Evolutionary conservation across 306 rosid genomes (phyloP).

Genomic region (Erythrophleum fordii): DNA sequence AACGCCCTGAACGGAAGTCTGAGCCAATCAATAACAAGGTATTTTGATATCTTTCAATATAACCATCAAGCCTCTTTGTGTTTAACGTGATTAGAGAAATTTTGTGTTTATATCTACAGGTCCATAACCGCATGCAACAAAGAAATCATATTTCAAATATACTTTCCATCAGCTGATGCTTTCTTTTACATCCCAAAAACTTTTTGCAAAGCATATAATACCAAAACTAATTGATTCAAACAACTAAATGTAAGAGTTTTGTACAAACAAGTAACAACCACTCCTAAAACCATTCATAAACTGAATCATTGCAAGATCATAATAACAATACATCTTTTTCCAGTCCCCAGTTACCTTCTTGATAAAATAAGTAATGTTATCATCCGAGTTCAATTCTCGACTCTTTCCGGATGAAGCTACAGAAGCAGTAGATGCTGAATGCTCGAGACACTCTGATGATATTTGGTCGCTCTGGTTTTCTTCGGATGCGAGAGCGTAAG

Average conservation of each 20-base stretch:
- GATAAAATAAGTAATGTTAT: constrained; percentile 70
- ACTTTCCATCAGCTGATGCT: constrained; percentile 16
- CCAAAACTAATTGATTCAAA: constrained; percentile 4
- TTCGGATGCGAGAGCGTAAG: constrained; percentile 50
- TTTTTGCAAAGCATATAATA: constrained; percentile 7
- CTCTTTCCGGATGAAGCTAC: constrained; percentile 40
- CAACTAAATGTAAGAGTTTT: constrained; percentile 2
- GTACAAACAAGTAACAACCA: constrained; percentile 6
- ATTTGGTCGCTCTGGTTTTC: constrained; percentile 31
- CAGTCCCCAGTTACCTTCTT: constrained; percentile 60
- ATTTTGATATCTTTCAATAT: neutral
- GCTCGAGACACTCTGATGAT: constrained; percentile 19
- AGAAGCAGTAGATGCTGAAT: constrained; percentile 33
- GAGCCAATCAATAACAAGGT: neutral
- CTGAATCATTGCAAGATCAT: constrained; percentile 3
- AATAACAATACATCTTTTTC: neutral
- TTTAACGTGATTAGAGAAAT: neutral
- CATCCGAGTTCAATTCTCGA: constrained; percentile 53
- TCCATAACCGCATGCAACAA: constrained; percentile 1
- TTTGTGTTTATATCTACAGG: neutral
- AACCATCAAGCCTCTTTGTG: constrained; percentile 11
- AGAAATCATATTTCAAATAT: neutral
- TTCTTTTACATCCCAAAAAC: constrained; percentile 6
- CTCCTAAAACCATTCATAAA: constrained; percentile 8
- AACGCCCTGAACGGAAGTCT: neutral